These are phyloP conservation scores for Allomyces arbusculus DNA, from an alignment of 192 early-diverging fungal genomes.

Conservation along the genomic window DNA sequence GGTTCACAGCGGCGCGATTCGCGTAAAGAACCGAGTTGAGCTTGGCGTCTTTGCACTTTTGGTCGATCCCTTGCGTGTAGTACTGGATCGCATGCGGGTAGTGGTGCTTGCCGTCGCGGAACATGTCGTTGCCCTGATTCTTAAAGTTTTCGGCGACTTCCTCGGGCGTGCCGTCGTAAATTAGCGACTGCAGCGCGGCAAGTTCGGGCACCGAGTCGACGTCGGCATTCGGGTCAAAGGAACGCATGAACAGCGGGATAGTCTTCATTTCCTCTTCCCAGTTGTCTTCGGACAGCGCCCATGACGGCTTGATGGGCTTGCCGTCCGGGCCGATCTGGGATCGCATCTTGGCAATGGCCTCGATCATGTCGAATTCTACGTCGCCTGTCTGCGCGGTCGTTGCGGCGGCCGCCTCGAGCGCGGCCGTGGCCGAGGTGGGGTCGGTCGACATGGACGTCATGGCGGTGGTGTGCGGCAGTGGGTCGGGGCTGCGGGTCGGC, in stretches of 20 bases:
- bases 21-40: conserved; percentile 61
- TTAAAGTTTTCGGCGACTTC: conserved; percentile 83
- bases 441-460: no score
- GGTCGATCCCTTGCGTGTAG: conserved; percentile 73
- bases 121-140: conserved; percentile 85
- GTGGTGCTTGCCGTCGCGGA: conserved; percentile 37
- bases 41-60: conserved; percentile 42
- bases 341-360: background rate
- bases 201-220: conserved; percentile 51
- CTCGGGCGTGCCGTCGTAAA: conserved; percentile 82
- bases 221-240: conserved; percentile 32
- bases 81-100: conserved; percentile 59
- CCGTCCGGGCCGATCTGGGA: background rate
- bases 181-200: conserved; percentile 59
- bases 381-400: background rate
- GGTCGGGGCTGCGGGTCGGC: no score
- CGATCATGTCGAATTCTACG: background rate
- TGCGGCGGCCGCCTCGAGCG: no score
- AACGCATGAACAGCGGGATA: conserved; percentile 92
- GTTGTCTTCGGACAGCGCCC: conserved; percentile 22
- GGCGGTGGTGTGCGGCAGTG: no score
- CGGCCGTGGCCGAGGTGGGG: no score
- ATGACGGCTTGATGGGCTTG: conserved; percentile 10
- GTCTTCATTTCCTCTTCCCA: conserved; percentile 35
- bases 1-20: conserved; percentile 81